phyloP scores from a whole-genome alignment of 768 basidiomycete genomes.

The Mrakia blollopis region DNA sequence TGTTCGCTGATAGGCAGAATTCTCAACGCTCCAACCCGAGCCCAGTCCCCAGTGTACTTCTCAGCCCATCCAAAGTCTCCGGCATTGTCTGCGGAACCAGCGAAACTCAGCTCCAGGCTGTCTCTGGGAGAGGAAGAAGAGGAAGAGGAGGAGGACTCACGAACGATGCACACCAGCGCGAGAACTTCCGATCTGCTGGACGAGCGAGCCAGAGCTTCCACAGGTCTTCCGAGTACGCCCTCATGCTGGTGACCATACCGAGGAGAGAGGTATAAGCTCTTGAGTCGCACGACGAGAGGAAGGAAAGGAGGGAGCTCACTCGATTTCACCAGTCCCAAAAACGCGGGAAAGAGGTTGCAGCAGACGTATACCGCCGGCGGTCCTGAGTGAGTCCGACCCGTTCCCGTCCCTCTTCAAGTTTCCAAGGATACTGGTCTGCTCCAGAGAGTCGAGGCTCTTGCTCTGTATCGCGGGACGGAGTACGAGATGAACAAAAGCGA shows the following conservation, averaged over 20 bases:
- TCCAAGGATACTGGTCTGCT: too few relatives aligned
- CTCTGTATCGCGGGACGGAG: too few relatives aligned
- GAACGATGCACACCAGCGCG: slow-evolving; percentile 20
- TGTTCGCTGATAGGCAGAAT: slow-evolving; percentile 2
- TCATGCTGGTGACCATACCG: not conserved
- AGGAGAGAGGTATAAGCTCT: not conserved
- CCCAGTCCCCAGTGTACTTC: slow-evolving; percentile 19
- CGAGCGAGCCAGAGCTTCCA: slow-evolving; percentile 18
- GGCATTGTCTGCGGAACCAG: not conserved
- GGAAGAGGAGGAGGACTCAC: not conserved
- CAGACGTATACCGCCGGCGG: too few relatives aligned
- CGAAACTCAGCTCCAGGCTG: not conserved
- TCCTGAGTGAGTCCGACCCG: too few relatives aligned
- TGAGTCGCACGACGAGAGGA: not conserved
- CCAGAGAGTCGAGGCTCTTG: too few relatives aligned
- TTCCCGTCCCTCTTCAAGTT: too few relatives aligned
- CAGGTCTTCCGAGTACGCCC: slow-evolving; percentile 2
- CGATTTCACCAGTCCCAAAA: slow-evolving; percentile 23
- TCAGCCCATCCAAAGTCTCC: slow-evolving; percentile 18
- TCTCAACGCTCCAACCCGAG: not conserved
- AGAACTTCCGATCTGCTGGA: slow-evolving; percentile 16
- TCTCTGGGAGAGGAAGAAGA: not conserved
- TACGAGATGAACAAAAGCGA: too few relatives aligned
- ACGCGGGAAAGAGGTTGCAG: not conserved
- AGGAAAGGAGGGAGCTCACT: not conserved